These are phyloP conservation scores for Uronychia setigera DNA, from an alignment of 73 alveolate species.

Conservation along the genomic window DNA sequence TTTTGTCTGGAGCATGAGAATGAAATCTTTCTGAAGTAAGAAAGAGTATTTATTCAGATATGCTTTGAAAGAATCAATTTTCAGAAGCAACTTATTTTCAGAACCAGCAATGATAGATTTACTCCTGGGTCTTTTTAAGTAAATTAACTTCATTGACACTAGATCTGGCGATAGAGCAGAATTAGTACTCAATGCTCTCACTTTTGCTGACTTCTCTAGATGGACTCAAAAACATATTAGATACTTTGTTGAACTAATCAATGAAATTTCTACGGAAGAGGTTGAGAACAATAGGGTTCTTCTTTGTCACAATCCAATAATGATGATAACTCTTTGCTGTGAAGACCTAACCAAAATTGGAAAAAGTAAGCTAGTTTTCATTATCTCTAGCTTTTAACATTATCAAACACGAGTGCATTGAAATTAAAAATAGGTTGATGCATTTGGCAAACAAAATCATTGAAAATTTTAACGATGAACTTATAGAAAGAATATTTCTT, in stretches of 20 bases:
- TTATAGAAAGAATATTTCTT: slow-evolving; percentile 25
- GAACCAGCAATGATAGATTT: slow-evolving; percentile 4
- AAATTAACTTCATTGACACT: slow-evolving; percentile 4
- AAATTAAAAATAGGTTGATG: slow-evolving; percentile 19
- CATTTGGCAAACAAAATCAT: neutral
- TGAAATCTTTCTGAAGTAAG: slow-evolving; percentile 54
- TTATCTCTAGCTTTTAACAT: slow-evolving; percentile 23
- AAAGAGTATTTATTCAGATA: neutral
- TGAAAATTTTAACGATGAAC: slow-evolving; percentile 18
- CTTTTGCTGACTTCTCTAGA: slow-evolving; percentile 47
- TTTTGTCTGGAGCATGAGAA: slow-evolving; percentile 48
- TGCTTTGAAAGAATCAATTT: slow-evolving; percentile 40
- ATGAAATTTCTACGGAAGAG: slow-evolving; percentile 20
- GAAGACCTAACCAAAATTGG: slow-evolving; percentile 42
- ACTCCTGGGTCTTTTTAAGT: slow-evolving; percentile 23
- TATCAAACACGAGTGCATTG: slow-evolving; percentile 29
- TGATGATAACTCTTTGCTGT: slow-evolving; percentile 34
- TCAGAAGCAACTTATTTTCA: slow-evolving; percentile 5
- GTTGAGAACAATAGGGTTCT: slow-evolving; percentile 42
- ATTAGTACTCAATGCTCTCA: slow-evolving; percentile 27
- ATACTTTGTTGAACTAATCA: slow-evolving; percentile 28
- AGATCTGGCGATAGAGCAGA: slow-evolving; percentile 42
- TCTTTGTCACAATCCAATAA: slow-evolving; percentile 41
- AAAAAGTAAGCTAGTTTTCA: slow-evolving; percentile 18
- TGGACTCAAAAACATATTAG: slow-evolving; percentile 44